Base-by-base conservation (phyloP, 257 asterid genomes). In the Penstemon davidsonii region DNA sequence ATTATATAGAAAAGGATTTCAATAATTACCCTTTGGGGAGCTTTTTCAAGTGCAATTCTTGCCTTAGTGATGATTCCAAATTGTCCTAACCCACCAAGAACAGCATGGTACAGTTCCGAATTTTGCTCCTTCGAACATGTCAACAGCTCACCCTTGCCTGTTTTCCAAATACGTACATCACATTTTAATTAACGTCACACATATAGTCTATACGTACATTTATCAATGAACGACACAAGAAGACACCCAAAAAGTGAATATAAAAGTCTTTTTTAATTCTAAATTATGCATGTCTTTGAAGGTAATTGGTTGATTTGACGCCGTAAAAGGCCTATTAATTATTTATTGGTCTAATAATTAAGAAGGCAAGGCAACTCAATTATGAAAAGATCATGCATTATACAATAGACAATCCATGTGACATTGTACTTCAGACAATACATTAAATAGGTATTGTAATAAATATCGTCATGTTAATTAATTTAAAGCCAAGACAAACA, bases 11-110 rank as follows among this genome's bases (percentile, higher is more conserved):
- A 2, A 8, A 51, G 12, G 10, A n/a, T 7, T 5, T 25, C 43
- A 43, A 40, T 70, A 40, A 8, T 67, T 82, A 90, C 96, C 88
- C 76, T 85, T 44, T 79, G 84, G 9, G 96, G 96, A 50, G 96
- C 85, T 66, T 62, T 82, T 80, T 90, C 93, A 49, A 90, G 91
- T 55, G 89, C 89, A 62, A 90, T 84, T 79, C 95, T 83, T 1
- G 96, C 96, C 60, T 91, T 79, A 0, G 95, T 90, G 64, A 90
- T 90, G 56, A 90, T 86, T 55, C 96, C 96, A 57, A 90, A 90
- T 66, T 90, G 96, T 33, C 96, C 96, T 46, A 87, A 67, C 43
- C 96, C 96, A 36, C 96, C 96, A 56, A 90, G 96, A 69, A 81
- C 93, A 54, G 81, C 88, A 51, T 90, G 80, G 73, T 77, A 90